Conservation (phyloP, 768 basidiomycete genomes). For the Termitomyces sp. region DNA sequence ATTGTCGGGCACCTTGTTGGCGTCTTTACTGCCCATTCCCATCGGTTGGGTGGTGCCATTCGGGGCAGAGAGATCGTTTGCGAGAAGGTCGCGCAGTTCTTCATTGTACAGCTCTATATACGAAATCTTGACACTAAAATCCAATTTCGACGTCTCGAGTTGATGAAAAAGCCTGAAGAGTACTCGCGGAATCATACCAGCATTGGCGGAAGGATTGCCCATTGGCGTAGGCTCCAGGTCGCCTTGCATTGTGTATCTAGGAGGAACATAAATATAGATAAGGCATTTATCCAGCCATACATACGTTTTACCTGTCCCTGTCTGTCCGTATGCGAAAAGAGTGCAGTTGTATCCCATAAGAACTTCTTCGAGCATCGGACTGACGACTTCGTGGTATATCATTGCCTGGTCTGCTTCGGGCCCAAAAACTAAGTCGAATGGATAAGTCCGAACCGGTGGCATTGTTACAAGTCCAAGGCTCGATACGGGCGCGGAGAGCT, state of each 20-base stretch:
- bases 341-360: constrained; percentile 95
- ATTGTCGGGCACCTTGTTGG: constrained; percentile 29
- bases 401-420: constrained; percentile 94
- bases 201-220: constrained; percentile 82
- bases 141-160: constrained; percentile 68
- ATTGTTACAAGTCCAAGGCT: constrained; percentile 68
- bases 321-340: constrained; percentile 96
- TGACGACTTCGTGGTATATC: constrained; percentile 91
- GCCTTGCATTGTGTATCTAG: constrained; percentile 95
- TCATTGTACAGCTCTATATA: constrained; percentile 98
- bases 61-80: constrained; percentile 69
- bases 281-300: constrained; percentile 20
- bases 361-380: constrained; percentile 92
- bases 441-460: constrained; percentile 81
- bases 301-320: constrained; percentile 97
- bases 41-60: constrained; percentile 68
- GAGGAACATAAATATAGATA: background rate
- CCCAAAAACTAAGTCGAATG: constrained; percentile 94
- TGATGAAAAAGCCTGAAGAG: constrained; percentile 88
- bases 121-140: constrained; percentile 91
- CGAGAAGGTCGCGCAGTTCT: constrained; percentile 90
- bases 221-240: constrained; percentile 78
- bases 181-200: constrained; percentile 94
- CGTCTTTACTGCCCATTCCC: constrained; percentile 60
- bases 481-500: constrained; percentile 64